Evolutionary conservation across 495 filamentous ascomycete genomes (phyloP).

Genomic region (Lophiotrema nucula): DNA sequence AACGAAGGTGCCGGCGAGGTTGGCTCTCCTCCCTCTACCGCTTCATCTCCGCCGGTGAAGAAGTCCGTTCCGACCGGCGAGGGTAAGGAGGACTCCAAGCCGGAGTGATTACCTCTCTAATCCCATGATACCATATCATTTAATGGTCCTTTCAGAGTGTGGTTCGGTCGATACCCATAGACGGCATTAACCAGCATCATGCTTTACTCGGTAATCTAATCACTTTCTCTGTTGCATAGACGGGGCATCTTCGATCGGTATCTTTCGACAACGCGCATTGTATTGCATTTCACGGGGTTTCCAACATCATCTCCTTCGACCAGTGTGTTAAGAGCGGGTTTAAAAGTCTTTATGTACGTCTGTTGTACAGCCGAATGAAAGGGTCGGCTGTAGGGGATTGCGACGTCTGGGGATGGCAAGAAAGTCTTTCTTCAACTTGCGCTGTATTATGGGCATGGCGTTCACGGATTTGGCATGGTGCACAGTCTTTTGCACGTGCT

Average conservation of each 20-base stretch:
- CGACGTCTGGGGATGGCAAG: too few relatives aligned
- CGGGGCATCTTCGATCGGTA: slow-evolving; percentile 34
- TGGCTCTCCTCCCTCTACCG: slow-evolving; percentile 58
- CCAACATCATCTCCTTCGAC: slow-evolving; percentile 16
- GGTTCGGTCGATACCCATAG: slow-evolving; percentile 31
- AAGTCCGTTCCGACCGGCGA: slow-evolving; percentile 51
- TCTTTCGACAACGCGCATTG: slow-evolving; percentile 21
- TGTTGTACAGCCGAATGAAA: too few relatives aligned
- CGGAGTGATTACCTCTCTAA: slow-evolving; percentile 29
- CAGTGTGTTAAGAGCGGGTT: slow-evolving; percentile 21
- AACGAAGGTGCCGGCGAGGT: slow-evolving; percentile 52
- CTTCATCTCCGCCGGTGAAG: slow-evolving; percentile 55
- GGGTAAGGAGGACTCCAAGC: slow-evolving; percentile 22
- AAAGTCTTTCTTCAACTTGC: too few relatives aligned
- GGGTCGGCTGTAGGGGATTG: too few relatives aligned
- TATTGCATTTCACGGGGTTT: slow-evolving; percentile 35
- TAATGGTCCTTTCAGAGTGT: slow-evolving; percentile 26
- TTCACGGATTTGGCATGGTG: too few relatives aligned
- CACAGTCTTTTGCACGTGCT: too few relatives aligned
- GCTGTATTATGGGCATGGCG: too few relatives aligned
- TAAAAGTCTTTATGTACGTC: too few relatives aligned
- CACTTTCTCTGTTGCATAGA: slow-evolving; percentile 37
- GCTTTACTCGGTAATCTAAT: slow-evolving; percentile 36
- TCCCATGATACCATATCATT: too few relatives aligned
- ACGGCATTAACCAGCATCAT: too few relatives aligned